Conservation (phyloP, 805 yeast genomes). For the Ogataea paradorogensis region DNA sequence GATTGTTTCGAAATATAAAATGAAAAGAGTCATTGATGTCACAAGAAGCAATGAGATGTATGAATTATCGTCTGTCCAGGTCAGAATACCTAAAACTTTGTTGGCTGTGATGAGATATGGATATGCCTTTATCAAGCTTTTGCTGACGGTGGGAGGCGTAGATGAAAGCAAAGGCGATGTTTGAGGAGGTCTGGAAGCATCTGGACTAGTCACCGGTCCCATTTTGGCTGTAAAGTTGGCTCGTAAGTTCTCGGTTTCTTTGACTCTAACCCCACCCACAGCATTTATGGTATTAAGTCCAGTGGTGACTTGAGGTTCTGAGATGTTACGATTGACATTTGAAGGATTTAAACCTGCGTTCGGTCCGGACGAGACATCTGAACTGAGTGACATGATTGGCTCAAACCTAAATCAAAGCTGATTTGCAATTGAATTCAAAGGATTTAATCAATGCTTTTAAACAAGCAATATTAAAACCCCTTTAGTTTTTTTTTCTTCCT, state of each 20-base stretch:
- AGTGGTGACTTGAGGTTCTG: slow-evolving; percentile 12
- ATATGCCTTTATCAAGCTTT: slow-evolving; percentile 76
- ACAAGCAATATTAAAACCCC: slow-evolving; percentile 4
- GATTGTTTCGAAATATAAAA: slow-evolving; percentile 75
- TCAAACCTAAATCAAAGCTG: neutral
- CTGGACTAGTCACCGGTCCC: slow-evolving; percentile 7
- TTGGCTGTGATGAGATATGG: slow-evolving; percentile 80
- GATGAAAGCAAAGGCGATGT: slow-evolving; percentile 81
- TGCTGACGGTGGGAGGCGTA: slow-evolving; percentile 89
- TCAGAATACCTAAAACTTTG: slow-evolving; percentile 63
- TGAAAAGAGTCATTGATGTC: slow-evolving; percentile 50
- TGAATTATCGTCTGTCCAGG: slow-evolving; percentile 88
- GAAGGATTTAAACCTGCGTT: slow-evolving; percentile 6
- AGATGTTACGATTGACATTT: slow-evolving; percentile 1
- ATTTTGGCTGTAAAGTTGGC: slow-evolving; percentile 42
- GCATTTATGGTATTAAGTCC: slow-evolving; percentile 19
- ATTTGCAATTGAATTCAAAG: neutral
- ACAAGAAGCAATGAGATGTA: slow-evolving; percentile 71
- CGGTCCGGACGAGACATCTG: neutral
- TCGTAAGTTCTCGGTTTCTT: slow-evolving; percentile 33
- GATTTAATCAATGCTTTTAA: neutral
- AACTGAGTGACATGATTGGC: slow-evolving; percentile 3
- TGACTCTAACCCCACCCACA: slow-evolving; percentile 27
- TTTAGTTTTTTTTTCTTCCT: neutral
- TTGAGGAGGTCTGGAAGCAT: slow-evolving; percentile 33